These are phyloP conservation scores for Solanum tarapatanum DNA, from an alignment of 257 asterid species.

Conservation along the genomic window DNA sequence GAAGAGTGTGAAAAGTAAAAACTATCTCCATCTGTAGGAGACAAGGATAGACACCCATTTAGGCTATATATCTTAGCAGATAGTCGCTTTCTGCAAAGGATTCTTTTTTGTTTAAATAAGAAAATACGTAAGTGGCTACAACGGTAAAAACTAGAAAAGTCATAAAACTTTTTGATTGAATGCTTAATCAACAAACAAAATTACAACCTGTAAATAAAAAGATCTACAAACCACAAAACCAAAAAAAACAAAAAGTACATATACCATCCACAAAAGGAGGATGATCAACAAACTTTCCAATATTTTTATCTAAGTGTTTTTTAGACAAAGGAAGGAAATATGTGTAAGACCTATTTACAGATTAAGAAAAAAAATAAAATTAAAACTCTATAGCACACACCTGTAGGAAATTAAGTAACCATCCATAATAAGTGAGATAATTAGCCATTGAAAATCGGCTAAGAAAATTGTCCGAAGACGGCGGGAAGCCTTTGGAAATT, in stretches of 20 bases:
- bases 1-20: conserved; percentile 34
- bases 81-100: conserved; percentile 37
- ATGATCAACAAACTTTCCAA: conserved; percentile 5
- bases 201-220: conserved; percentile 12
- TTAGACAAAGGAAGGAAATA: conserved; percentile 12
- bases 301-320: conserved; percentile 18
- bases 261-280: conserved; percentile 5
- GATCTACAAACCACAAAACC: background rate
- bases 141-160: conserved; percentile 11
- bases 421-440: background rate
- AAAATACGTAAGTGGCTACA: background rate
- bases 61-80: conserved; percentile 7
- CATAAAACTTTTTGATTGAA: background rate
- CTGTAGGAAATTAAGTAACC: background rate
- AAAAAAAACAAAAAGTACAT: background rate
- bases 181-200: conserved; percentile 14
- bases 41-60: conserved; percentile 32
- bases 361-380: conserved; percentile 11
- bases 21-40: conserved; percentile 26
- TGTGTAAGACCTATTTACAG: conserved; percentile 59
- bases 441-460: conserved; percentile 3
- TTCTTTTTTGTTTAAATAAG: background rate
- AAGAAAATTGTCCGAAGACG: conserved; percentile 61
- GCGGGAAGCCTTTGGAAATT: conserved; percentile 53
- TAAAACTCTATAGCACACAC: conserved; percentile 41